phyloP scores from a whole-genome alignment of 2,329 filamentous ascomycete genomes.

The Apiospora koreana region DNA sequence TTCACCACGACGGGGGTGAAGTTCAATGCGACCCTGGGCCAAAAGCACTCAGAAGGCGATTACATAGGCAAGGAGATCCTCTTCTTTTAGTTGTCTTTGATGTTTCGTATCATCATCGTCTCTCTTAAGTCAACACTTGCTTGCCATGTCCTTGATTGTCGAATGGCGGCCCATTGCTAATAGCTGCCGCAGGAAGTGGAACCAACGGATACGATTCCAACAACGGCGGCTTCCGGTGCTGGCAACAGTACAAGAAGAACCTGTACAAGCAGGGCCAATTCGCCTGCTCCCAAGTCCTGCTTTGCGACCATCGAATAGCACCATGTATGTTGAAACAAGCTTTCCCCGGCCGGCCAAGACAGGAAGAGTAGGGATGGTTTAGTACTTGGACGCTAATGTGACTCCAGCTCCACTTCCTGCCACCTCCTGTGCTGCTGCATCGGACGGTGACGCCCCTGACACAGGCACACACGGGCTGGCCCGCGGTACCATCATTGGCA shows the following conservation, averaged over 20 bases:
- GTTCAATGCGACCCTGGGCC: slow-evolving; percentile 29
- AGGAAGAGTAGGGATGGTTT: not conserved
- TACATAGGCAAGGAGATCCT: slow-evolving; percentile 12
- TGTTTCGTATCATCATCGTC: too few species aligned
- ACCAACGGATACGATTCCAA: slow-evolving; percentile 25
- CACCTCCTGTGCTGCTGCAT: not conserved
- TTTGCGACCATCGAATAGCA: slow-evolving; percentile 26
- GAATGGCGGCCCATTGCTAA: not conserved
- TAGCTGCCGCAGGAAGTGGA: slow-evolving; percentile 26
- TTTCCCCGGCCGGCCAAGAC: not conserved
- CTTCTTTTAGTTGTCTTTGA: too few species aligned
- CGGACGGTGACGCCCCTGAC: not conserved
- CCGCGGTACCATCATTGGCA: slow-evolving; percentile 12
- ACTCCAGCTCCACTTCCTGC: not conserved
- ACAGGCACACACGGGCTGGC: not conserved
- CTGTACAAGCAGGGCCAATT: slow-evolving; percentile 25
- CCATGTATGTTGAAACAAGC: slow-evolving; percentile 23
- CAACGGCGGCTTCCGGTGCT: slow-evolving; percentile 28
- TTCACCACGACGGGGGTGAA: slow-evolving; percentile 27
- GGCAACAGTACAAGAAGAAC: slow-evolving; percentile 19
- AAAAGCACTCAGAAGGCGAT: slow-evolving; percentile 25
- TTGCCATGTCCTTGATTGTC: not conserved
- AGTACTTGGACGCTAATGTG: not conserved
- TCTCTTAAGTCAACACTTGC: too few species aligned
- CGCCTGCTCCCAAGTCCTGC: slow-evolving; percentile 27